Conservation (phyloP, 139 green algal genomes). For the Chlorella ohadii region DNA sequence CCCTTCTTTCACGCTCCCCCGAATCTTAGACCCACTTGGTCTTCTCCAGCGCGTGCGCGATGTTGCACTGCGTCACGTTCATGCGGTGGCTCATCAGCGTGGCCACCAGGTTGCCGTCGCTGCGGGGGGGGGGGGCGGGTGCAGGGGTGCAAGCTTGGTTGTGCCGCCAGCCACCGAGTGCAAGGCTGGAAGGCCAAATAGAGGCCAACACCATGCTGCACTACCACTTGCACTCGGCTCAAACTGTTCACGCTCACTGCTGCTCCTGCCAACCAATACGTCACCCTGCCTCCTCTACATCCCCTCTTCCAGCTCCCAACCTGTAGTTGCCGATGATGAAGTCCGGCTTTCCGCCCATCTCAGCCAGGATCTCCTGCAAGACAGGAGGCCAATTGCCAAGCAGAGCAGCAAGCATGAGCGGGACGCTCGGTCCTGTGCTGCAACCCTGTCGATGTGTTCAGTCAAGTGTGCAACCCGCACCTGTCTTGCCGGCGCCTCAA, state of each 20-base stretch:
- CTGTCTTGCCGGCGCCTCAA: too few relatives aligned
- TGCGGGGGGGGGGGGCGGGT: not conserved
- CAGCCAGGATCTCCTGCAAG: constrained; percentile 57
- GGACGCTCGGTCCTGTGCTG: too few relatives aligned
- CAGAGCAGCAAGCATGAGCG: too few relatives aligned
- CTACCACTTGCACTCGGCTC: not conserved
- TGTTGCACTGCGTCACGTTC: constrained; percentile 81
- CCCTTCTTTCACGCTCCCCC: too few relatives aligned
- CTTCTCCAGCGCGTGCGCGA: constrained; percentile 90
- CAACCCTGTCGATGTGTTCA: too few relatives aligned
- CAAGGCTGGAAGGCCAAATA: too few relatives aligned
- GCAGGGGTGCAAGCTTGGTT: too few relatives aligned
- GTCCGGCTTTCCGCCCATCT: constrained; percentile 74
- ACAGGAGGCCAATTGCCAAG: too few relatives aligned
- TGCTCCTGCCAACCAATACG: not conserved
- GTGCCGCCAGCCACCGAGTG: too few relatives aligned
- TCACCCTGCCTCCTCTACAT: not conserved
- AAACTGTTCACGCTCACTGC: not conserved
- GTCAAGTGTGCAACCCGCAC: too few relatives aligned
- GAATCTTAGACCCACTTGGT: constrained; percentile 72
- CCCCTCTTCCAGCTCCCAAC: too few relatives aligned
- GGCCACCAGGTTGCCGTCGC: constrained; percentile 86
- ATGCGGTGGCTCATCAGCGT: constrained; percentile 69
- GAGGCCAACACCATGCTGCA: too few relatives aligned
- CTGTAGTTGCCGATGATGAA: constrained; percentile 91